Base-by-base conservation (phyloP, 202 grass and related monocot genomes). In the Elaeis oleifera region DNA sequence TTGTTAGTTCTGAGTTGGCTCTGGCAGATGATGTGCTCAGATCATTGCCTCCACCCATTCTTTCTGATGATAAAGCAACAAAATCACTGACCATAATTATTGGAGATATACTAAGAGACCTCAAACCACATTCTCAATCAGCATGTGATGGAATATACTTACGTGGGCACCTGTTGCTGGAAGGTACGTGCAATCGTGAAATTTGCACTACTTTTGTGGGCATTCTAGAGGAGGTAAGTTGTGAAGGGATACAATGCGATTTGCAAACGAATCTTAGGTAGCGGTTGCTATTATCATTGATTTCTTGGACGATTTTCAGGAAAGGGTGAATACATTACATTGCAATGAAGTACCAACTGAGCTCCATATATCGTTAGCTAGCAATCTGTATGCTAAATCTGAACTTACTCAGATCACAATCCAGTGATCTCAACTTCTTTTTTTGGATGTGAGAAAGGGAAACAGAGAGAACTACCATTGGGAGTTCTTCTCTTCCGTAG, bases 61-160 rank as follows among this genome's bases (percentile, higher is more conserved):
- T 91, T 83, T 71, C 58, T 71, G 84, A 91, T 86, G 87, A 78
- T 61, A 75, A 79, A 76, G 18, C 63, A 84, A 75, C 74, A 26
- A 85, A 56, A 64, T 80, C 67, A 66, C 29, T 64, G 50, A 25
- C 22, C 6, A 56, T 23, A 61, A 52, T 63, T 60, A 64, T 79
- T 59, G 58, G 56, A 70, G 80, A 86, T 78, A 21, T 91, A 61
- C 68, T 89, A 44, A 32, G 65, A 69, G 58, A 71, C 58, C 70
- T 91, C 51, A 80, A 85, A 74, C 84, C 79, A 69, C 74, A 79
- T 65, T 68, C 82, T 72, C 64, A 75, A 52, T 89, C 92, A 23
- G 74, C 84, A 61, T 77, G 71, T 51, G 92, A 97, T 71, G 77
- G 48, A 66, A 97, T 97, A 72, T 97, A 86, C 79, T 84, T 97